phyloP scores from a whole-genome alignment of 1,139 yeast species.

The Zygosaccharomyces sapae region DNA sequence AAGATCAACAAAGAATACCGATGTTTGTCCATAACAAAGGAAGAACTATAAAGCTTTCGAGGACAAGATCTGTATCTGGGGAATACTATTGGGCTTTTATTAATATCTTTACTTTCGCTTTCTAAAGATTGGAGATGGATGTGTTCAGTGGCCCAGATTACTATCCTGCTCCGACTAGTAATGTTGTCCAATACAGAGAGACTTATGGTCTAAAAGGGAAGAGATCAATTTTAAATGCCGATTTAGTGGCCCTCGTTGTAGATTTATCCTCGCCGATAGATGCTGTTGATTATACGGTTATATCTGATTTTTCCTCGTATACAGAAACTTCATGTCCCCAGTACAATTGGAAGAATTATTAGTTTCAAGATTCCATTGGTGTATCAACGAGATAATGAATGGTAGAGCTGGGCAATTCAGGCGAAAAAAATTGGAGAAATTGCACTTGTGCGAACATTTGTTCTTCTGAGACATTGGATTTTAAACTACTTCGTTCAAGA shows the following conservation, averaged over 20 bases:
- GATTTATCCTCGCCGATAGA: slow-evolving; percentile 75
- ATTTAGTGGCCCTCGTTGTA: slow-evolving; percentile 54
- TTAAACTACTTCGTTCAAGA: slow-evolving; percentile 72
- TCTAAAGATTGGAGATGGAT: slow-evolving; percentile 17
- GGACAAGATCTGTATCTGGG: slow-evolving; percentile 2
- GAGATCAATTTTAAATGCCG: slow-evolving; percentile 32
- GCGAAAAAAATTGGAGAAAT: slow-evolving; percentile 55
- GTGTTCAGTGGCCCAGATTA: slow-evolving; percentile 29
- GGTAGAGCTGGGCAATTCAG: slow-evolving; percentile 10
- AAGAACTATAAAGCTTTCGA: not conserved
- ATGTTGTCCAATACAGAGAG: slow-evolving; percentile 24
- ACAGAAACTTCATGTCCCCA: slow-evolving; percentile 62
- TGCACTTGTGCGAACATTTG: slow-evolving; percentile 80
- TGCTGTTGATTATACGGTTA: slow-evolving; percentile 63
- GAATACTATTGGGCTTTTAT: slow-evolving; percentile 2
- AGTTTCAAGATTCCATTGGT: slow-evolving; percentile 68
- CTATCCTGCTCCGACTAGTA: slow-evolving; percentile 32
- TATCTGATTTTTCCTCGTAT: slow-evolving; percentile 87
- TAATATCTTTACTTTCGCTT: slow-evolving; percentile 1
- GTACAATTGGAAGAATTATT: slow-evolving; percentile 56
- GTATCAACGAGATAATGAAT: slow-evolving; percentile 43
- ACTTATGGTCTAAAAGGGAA: slow-evolving; percentile 13
- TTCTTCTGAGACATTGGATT: slow-evolving; percentile 84
- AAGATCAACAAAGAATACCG: not conserved
- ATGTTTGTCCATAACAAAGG: not conserved